These are phyloP conservation scores for Auricularia auricula-judae DNA, from an alignment of 768 basidiomycete genomes.

Conservation along the genomic window DNA sequence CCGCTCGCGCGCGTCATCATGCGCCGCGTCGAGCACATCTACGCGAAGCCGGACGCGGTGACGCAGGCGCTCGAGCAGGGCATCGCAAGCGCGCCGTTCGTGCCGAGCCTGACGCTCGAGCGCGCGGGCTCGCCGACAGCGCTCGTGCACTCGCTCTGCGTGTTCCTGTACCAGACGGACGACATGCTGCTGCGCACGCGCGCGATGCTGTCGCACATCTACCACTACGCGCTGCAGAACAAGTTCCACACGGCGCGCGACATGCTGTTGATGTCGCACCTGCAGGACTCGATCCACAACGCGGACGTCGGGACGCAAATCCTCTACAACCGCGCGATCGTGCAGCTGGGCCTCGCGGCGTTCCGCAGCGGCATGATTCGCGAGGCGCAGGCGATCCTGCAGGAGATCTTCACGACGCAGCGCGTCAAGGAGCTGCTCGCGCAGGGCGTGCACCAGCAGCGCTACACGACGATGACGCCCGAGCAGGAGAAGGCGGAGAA, in stretches of 20 bases:
- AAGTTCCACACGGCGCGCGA: constrained; percentile 95
- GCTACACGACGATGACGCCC: constrained; percentile 65
- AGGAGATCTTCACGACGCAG: constrained; percentile 93
- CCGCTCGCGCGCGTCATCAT: constrained; percentile 82
- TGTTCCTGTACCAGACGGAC: constrained; percentile 85
- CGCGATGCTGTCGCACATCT: constrained; percentile 96
- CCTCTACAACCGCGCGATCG: constrained; percentile 93
- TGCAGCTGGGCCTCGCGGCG: constrained; percentile 93
- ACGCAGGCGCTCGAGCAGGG: constrained; percentile 79
- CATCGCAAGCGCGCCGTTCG: constrained; percentile 44
- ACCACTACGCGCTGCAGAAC: constrained; percentile 92
- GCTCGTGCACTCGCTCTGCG: constrained; percentile 83
- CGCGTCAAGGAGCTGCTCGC: constrained; percentile 95
- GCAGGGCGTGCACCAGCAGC: constrained; percentile 88
- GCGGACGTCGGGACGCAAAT: constrained; percentile 97
- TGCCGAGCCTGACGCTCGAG: constrained; percentile 50
- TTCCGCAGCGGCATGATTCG: constrained; percentile 92
- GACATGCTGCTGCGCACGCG: constrained; percentile 89
- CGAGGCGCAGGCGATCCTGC: constrained; percentile 84
- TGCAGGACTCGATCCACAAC: constrained; percentile 92
- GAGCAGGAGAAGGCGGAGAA: constrained; percentile 98
- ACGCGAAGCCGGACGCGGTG: constrained; percentile 96
- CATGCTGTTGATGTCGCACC: constrained; percentile 97
- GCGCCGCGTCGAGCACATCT: constrained; percentile 94
- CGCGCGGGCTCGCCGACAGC: constrained; percentile 46